Evolutionary conservation across 2,329 filamentous ascomycete species (phyloP), one percentile per base, ranked within the genome.

Genomic region (Exophiala alcalophila): DNA sequence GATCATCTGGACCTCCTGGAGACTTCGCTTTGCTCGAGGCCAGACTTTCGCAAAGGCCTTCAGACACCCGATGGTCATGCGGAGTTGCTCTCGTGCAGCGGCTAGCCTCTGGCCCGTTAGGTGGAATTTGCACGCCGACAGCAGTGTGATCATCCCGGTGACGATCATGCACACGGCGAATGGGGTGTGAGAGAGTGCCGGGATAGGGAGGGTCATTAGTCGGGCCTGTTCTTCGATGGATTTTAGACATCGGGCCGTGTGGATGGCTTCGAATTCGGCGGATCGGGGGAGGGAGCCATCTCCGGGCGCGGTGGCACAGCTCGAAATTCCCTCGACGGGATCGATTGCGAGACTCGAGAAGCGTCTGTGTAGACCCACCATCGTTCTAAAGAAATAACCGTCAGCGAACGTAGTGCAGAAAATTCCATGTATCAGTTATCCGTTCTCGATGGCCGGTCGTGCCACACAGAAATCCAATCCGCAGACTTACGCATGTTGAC

Each of bases 401-500:
- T n/a, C n/a, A n/a, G n/a, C n/a, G n/a, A n/a, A n/a, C n/a, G n/a
- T n/a, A n/a, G n/a, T n/a, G n/a, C n/a, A n/a, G n/a, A n/a, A n/a
- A n/a, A n/a, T n/a, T n/a, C n/a, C n/a, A n/a, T n/a, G n/a, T n/a
- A n/a, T n/a, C n/a, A n/a, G n/a, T n/a, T n/a, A n/a, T n/a, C n/a
- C n/a, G n/a, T n/a, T n/a, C n/a, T n/a, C n/a, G n/a, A n/a, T n/a
- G n/a, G n/a, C n/a, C n/a, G n/a, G n/a, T n/a, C n/a, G n/a, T n/a
- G n/a, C n/a, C n/a, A n/a, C n/a, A n/a, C n/a, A n/a, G n/a, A n/a
- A n/a, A n/a, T n/a, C n/a, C n/a, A n/a, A n/a, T n/a, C n/a, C n/a
- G 24, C 24, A 30, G 20, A 44, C 45, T 48, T 40, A 48, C 45
- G 36, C 45, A 18, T 77, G 70, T 38, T 76, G 72, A 57, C 94